phyloP scores from a whole-genome alignment of 2,329 filamentous ascomycete genomes.

The Aspergillus tamarii region DNA sequence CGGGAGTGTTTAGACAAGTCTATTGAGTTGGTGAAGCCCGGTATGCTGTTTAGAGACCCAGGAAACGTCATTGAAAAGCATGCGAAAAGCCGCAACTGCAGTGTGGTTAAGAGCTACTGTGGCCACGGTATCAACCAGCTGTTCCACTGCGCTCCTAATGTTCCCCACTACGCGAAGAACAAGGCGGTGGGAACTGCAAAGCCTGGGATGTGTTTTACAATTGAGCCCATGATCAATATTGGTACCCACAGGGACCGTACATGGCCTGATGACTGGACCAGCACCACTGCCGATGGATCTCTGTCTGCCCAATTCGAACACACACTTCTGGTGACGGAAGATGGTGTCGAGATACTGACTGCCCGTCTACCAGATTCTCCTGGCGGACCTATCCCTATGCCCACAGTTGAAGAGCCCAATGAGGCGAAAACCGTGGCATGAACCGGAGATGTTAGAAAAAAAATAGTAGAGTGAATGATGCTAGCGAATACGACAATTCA shows the following conservation, averaged over 20 bases:
- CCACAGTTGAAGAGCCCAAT: conserved; percentile 30
- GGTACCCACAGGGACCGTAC: conserved; percentile 91
- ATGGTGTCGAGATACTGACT: conserved; percentile 79
- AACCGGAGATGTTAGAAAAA: neutral
- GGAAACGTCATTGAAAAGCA: conserved; percentile 95
- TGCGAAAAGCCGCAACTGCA: conserved; percentile 82
- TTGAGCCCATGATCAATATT: conserved; percentile 96
- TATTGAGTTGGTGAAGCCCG: conserved; percentile 90
- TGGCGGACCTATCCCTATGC: conserved; percentile 70
- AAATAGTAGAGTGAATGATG: neutral
- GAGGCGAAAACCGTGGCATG: conserved; percentile 26
- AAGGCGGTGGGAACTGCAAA: conserved; percentile 95
- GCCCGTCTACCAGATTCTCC: conserved; percentile 73
- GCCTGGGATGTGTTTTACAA: conserved; percentile 97
- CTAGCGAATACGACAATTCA: neutral
- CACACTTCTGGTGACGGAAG: conserved; percentile 79
- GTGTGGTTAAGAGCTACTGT: conserved; percentile 93
- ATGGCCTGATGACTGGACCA: conserved; percentile 99
- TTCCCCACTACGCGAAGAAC: conserved; percentile 98
- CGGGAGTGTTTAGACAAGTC: conserved; percentile 88
- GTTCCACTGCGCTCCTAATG: conserved; percentile 91
- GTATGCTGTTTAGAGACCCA: conserved; percentile 87
- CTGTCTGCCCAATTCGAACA: conserved; percentile 94
- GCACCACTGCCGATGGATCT: conserved; percentile 86
- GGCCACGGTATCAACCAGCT: conserved; percentile 92